These are phyloP conservation scores for Sesbania bispinosa DNA, from an alignment of 306 rosid species.

Conservation along the genomic window DNA sequence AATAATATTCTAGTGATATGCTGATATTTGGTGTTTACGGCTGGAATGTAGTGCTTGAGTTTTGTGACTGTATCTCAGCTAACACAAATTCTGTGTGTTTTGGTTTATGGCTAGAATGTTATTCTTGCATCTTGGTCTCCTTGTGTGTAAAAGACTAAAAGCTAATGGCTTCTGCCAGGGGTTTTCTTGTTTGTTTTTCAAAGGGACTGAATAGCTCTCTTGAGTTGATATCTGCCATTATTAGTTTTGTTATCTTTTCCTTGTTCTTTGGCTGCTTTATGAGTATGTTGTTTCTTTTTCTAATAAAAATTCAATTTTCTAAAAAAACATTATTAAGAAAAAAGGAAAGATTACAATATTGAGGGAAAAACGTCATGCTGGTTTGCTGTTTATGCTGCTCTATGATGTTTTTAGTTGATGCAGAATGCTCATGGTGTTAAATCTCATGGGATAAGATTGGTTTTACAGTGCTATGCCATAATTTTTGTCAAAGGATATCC, in stretches of 20 bases:
- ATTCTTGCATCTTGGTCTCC: conserved; percentile 14
- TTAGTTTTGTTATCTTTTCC: not conserved
- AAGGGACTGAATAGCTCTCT: not conserved
- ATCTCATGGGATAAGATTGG: not conserved
- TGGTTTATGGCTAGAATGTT: not conserved
- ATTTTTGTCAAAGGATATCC: not conserved
- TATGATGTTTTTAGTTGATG: not conserved
- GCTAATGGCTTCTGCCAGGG: not conserved
- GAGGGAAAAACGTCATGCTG: not conserved
- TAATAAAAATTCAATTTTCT: not conserved
- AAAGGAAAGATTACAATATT: conserved; percentile 1
- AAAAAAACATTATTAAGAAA: not conserved
- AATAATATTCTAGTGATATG: not conserved
- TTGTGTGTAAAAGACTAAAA: conserved; percentile 5
- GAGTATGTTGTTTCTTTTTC: not conserved
- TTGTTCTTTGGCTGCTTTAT: not conserved
- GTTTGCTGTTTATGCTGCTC: not conserved
- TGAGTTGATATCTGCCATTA: not conserved
- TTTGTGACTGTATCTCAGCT: not conserved
- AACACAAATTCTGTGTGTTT: not conserved
- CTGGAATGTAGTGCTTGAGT: not conserved
- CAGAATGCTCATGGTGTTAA: not conserved
- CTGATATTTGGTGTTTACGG: no score
- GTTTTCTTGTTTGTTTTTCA: not conserved
- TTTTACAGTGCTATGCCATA: not conserved